phyloP scores from a whole-genome alignment of 805 yeast genomes.

The Spencermartinsiella europaea region DNA sequence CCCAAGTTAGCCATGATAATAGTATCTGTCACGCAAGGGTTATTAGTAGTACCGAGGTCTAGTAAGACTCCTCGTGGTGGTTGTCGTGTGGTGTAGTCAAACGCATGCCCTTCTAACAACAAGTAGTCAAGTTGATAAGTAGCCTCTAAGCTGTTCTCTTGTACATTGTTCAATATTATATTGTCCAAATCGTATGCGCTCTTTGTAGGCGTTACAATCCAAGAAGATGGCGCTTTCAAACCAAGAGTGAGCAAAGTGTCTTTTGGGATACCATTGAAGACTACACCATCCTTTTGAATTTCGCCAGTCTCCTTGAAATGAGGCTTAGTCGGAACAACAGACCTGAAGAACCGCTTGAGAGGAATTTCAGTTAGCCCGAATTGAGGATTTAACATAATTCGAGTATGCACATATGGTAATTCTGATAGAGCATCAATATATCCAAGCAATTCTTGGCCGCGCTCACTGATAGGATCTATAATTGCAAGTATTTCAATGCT shows the following conservation, averaged over 20 bases:
- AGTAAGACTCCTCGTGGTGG: slow-evolving; percentile 53
- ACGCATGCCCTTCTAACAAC: slow-evolving; percentile 67
- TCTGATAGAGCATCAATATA: slow-evolving; percentile 38
- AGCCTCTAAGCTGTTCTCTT: slow-evolving; percentile 37
- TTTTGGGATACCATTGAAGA: slow-evolving; percentile 47
- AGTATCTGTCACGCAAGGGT: slow-evolving; percentile 46
- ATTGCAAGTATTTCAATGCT: slow-evolving; percentile 53
- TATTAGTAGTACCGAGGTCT: slow-evolving; percentile 32
- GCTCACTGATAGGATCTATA: slow-evolving; percentile 68
- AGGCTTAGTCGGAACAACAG: slow-evolving; percentile 36
- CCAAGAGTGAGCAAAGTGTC: slow-evolving; percentile 50
- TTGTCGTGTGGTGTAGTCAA: slow-evolving; percentile 37
- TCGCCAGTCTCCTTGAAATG: slow-evolving; percentile 29
- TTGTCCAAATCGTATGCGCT: slow-evolving; percentile 61
- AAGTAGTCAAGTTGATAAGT: slow-evolving; percentile 48
- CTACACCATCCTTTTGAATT: slow-evolving; percentile 26
- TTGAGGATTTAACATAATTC: slow-evolving; percentile 54
- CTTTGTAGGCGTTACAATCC: slow-evolving; percentile 57
- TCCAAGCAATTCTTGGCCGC: slow-evolving; percentile 57
- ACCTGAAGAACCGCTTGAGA: slow-evolving; percentile 56
- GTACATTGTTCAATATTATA: slow-evolving; percentile 40
- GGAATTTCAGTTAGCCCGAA: slow-evolving; percentile 38
- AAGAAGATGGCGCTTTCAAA: slow-evolving; percentile 56
- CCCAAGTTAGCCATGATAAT: slow-evolving; percentile 76
- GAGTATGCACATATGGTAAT: slow-evolving; percentile 47